Percentiles rank a stretch among this genome's conserved stretches.
Evolutionary conservation across 257 asterid genomes (phyloP).

Genomic region (Solanum okadae): DNA sequence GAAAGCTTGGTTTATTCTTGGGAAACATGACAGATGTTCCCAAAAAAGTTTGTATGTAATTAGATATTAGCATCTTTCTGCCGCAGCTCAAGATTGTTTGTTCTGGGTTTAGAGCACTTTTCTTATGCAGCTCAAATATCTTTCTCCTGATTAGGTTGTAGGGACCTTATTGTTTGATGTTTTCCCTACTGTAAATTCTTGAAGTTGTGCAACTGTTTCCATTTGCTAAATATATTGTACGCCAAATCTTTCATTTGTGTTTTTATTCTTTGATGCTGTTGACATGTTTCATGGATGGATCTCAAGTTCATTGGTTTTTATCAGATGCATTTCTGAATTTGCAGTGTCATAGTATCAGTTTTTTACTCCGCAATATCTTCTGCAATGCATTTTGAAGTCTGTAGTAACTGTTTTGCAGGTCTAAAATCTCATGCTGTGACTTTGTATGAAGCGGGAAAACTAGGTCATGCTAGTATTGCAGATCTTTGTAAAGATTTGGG

Average conservation of each 20-base stretch:
- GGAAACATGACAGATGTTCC: neutral
- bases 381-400: neutral
- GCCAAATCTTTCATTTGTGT: neutral
- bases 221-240: neutral
- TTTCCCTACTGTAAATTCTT: neutral
- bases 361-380: neutral
- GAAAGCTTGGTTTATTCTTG: neutral
- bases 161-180: neutral
- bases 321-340: neutral
- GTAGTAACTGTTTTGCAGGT: constrained; percentile 35
- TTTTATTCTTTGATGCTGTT: neutral
- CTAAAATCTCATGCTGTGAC: constrained; percentile 97
- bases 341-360: neutral
- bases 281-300: neutral
- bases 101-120: neutral
- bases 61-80: neutral
- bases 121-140: neutral
- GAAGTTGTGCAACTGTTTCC: neutral
- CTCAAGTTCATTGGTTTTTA: neutral
- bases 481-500: constrained; percentile 93
- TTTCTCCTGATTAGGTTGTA: neutral
- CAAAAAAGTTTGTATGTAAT: neutral
- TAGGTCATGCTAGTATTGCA: constrained; percentile 77
- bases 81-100: neutral
- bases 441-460: constrained; percentile 96